These are phyloP conservation scores for Deinandra increscens DNA, from an alignment of 129 eudicot genomes.

Conservation along the genomic window DNA sequence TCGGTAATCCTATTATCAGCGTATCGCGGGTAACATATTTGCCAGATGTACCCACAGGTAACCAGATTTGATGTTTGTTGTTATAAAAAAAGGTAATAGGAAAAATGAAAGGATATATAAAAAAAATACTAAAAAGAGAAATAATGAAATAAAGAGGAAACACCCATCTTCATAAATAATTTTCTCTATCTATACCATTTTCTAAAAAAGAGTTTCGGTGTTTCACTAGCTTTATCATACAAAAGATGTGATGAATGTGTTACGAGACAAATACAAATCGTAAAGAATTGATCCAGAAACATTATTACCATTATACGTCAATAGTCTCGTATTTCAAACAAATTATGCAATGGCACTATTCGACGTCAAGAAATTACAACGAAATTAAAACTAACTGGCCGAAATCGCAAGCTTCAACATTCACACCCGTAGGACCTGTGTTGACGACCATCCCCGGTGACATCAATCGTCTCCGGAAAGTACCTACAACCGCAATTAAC, in stretches of 20 bases:
- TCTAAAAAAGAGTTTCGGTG: too few relatives aligned
- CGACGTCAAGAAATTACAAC: background rate
- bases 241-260: background rate
- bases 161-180: background rate
- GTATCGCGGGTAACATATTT: too few relatives aligned
- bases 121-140: too few relatives aligned
- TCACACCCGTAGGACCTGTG: constrained; percentile 66
- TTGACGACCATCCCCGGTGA: constrained; percentile 49
- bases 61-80: too few relatives aligned
- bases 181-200: too few relatives aligned
- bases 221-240: background rate
- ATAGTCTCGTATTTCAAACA: constrained; percentile 6
- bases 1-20: too few relatives aligned
- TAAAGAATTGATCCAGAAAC: background rate
- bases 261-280: background rate
- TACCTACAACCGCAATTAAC: constrained; percentile 39
- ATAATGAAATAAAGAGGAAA: too few relatives aligned
- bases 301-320: background rate
- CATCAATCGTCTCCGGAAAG: constrained; percentile 62
- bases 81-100: too few relatives aligned
- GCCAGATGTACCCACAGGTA: too few relatives aligned
- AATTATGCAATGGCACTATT: background rate
- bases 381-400: background rate
- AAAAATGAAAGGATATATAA: too few relatives aligned
- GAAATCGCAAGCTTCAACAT: constrained; percentile 32